Conservation (phyloP, 805 yeast species). For the Clavispora phyllophila region DNA sequence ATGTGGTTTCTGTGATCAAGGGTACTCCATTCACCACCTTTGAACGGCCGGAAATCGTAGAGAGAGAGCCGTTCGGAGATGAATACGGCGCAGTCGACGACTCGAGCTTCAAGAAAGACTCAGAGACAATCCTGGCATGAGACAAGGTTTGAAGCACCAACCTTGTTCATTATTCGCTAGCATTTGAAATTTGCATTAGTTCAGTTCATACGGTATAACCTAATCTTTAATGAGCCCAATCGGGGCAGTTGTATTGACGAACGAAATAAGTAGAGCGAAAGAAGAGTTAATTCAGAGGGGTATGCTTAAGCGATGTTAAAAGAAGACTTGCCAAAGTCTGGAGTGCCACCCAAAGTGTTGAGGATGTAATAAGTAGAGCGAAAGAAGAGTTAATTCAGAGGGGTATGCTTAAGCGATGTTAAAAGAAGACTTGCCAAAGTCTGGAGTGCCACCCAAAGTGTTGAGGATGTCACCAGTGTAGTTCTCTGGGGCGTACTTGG, state of each 20-base stretch:
- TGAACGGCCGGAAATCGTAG: slow-evolving; percentile 24
- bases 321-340: slow-evolving; percentile 31
- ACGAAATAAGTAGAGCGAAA: background rate
- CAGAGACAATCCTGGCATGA: background rate
- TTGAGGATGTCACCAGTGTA: slow-evolving; percentile 60
- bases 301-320: slow-evolving; percentile 20
- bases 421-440: slow-evolving; percentile 30
- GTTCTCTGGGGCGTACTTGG: slow-evolving; percentile 40
- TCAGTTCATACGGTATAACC: no score
- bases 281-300: background rate
- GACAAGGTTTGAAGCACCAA: no score
- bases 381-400: background rate
- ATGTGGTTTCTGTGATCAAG: slow-evolving; percentile 26
- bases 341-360: slow-evolving; percentile 47
- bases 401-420: slow-evolving; percentile 17
- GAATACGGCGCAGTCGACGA: slow-evolving; percentile 18
- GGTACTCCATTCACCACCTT: slow-evolving; percentile 43
- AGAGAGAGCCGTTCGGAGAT: slow-evolving; percentile 4
- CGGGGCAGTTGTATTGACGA: background rate
- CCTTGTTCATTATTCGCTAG: no score
- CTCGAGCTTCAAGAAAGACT: slow-evolving; percentile 2
- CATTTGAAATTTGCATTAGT: no score
- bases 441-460: slow-evolving; percentile 44
- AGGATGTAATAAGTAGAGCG: slow-evolving; percentile 35
- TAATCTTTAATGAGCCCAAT: slow-evolving; percentile 7